Conservation (phyloP, 1,139 yeast species). For the Suhomyces wounanorum region DNA sequence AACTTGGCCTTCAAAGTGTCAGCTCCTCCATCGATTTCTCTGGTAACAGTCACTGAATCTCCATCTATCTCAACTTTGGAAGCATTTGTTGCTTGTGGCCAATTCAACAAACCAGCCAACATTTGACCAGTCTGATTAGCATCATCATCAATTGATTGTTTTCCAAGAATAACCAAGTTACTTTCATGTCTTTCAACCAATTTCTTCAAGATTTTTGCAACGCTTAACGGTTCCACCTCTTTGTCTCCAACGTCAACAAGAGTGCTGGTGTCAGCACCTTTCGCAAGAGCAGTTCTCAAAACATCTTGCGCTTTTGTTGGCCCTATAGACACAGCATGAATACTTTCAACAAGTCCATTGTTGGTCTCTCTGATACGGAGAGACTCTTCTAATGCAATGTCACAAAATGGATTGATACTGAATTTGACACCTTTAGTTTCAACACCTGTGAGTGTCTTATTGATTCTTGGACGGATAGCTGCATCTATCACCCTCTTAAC, state of each 20-base stretch:
- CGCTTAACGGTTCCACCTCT: constrained; percentile 82
- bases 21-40: constrained; percentile 95
- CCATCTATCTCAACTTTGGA: constrained; percentile 75
- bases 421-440: constrained; percentile 91
- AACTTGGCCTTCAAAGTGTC: constrained; percentile 77
- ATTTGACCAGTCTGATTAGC: constrained; percentile 97
- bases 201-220: constrained; percentile 80
- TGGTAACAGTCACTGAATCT: constrained; percentile 68
- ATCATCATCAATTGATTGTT: constrained; percentile 96
- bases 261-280: constrained; percentile 88
- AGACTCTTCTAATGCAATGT: constrained; percentile 94
- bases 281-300: constrained; percentile 86
- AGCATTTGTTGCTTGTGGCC: constrained; percentile 99
- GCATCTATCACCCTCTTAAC: constrained; percentile 94
- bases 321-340: constrained; percentile 94
- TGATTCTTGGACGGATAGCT: constrained; percentile 90
- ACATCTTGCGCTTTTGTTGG: constrained; percentile 86
- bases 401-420: constrained; percentile 96
- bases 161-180: constrained; percentile 85
- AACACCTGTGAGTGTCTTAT: constrained; percentile 81
- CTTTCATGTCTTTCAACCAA: constrained; percentile 70
- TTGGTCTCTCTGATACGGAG: constrained; percentile 69
- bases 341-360: constrained; percentile 72
- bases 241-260: constrained; percentile 76
- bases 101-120: constrained; percentile 87